Conservation (phyloP, 2,329 filamentous ascomycete species). For the Penicillium crustosum region DNA sequence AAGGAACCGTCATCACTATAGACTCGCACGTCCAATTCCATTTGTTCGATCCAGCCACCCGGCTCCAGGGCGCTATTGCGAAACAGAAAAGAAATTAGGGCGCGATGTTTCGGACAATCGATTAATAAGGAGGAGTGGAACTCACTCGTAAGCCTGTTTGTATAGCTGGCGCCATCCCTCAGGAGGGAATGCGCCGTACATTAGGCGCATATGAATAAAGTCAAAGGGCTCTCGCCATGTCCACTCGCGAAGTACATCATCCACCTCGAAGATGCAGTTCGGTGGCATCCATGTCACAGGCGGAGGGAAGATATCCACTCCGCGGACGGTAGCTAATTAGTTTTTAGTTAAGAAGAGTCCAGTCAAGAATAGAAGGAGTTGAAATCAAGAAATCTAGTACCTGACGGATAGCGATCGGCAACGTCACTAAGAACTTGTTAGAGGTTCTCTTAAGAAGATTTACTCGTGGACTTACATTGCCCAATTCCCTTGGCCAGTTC, state of each 20-base stretch:
- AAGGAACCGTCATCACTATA: slow-evolving; percentile 10
- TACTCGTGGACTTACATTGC: slow-evolving; percentile 14
- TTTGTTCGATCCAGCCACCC: slow-evolving; percentile 15
- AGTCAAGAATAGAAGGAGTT: neutral
- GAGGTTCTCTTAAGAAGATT: neutral
- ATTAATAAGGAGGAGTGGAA: neutral
- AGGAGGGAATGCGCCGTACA: slow-evolving; percentile 14
- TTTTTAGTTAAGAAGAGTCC: neutral
- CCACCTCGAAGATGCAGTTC: slow-evolving; percentile 30
- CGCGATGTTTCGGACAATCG: too few relatives aligned
- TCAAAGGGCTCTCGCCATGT: slow-evolving; percentile 26
- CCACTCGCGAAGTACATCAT: slow-evolving; percentile 26
- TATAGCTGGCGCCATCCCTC: slow-evolving; percentile 5
- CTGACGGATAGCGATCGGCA: slow-evolving; percentile 7
- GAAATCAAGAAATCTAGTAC: neutral
- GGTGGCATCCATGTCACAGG: slow-evolving; percentile 25
- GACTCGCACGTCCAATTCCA: slow-evolving; percentile 13
- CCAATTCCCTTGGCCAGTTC: slow-evolving; percentile 21
- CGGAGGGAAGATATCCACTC: slow-evolving; percentile 27
- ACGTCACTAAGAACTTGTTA: slow-evolving; percentile 6
- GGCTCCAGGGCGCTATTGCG: neutral
- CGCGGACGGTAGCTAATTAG: slow-evolving; percentile 15
- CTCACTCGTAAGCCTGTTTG: slow-evolving; percentile 16
- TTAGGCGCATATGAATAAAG: slow-evolving; percentile 24
- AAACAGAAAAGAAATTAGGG: neutral